These are phyloP conservation scores for Chernovozyma sophiae-reginae DNA, from an alignment of 1,139 yeast genomes.

Conservation along the genomic window DNA sequence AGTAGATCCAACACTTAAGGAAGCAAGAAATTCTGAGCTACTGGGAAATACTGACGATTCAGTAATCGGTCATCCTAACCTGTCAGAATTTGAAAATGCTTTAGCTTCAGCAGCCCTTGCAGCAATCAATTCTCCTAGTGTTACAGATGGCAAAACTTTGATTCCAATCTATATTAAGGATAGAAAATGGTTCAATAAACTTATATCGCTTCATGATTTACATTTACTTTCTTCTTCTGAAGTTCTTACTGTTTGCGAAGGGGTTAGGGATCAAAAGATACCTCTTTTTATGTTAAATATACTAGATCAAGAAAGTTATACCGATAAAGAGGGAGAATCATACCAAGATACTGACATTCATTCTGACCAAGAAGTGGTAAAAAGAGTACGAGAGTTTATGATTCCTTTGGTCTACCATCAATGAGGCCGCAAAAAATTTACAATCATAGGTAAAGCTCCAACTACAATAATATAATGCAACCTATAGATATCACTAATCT, in stretches of 20 bases:
- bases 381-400: constrained; percentile 33
- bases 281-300: constrained; percentile 39
- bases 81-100: constrained; percentile 27
- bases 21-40: constrained; percentile 1
- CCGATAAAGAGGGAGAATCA: constrained; percentile 17
- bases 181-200: constrained; percentile 38
- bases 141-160: constrained; percentile 20
- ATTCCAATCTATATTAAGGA: constrained; percentile 33
- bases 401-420: constrained; percentile 21
- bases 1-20: constrained; percentile 3
- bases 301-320: constrained; percentile 31
- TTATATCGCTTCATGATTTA: constrained; percentile 27
- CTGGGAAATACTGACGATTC: constrained; percentile 3
- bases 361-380: constrained; percentile 32
- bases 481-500: too few species aligned
- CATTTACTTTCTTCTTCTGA: constrained; percentile 29
- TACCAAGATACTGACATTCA: constrained; percentile 13
- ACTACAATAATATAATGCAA: too few species aligned
- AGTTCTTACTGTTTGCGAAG: constrained; percentile 34
- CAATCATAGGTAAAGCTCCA: too few species aligned
- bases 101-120: constrained; percentile 32
- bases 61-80: constrained; percentile 7
- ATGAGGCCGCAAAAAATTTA: too few species aligned
- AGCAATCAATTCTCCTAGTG: constrained; percentile 32
- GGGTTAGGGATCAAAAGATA: constrained; percentile 38